Conservation (phyloP, 177 flowering plant genomes). For the Vitis hybrid region DNA sequence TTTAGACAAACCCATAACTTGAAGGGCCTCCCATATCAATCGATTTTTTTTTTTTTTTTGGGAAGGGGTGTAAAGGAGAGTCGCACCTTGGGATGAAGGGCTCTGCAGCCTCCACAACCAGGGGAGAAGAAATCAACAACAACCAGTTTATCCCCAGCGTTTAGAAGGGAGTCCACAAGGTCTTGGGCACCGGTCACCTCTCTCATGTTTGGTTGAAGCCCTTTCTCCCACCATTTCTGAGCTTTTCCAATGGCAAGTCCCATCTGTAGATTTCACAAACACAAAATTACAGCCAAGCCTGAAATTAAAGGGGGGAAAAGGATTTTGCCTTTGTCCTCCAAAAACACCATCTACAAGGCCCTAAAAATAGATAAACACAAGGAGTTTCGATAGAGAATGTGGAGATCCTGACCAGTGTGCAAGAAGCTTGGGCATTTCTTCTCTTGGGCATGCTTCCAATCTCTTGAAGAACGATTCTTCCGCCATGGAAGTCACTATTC, state of each 20-base stretch:
- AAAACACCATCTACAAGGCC: background rate
- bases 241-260: conserved; percentile 46
- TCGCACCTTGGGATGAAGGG: conserved; percentile 88
- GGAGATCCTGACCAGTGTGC: conserved; percentile 14
- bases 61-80: background rate
- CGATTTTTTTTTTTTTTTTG: too few relatives aligned
- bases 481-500: conserved; percentile 22
- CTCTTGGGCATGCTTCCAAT: background rate
- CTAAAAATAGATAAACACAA: background rate
- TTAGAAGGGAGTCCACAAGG: conserved; percentile 59
- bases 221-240: conserved; percentile 87
- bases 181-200: conserved; percentile 66
- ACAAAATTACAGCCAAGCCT: background rate
- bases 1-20: too few relatives aligned
- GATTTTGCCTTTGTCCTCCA: too few relatives aligned
- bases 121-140: conserved; percentile 85
- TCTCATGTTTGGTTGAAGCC: conserved; percentile 71
- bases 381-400: background rate
- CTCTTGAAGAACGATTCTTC: conserved; percentile 12
- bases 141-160: conserved; percentile 72
- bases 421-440: conserved; percentile 1
- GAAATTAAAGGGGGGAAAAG: background rate
- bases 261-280: conserved; percentile 25
- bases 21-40: too few relatives aligned
- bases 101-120: conserved; percentile 90